These are phyloP conservation scores for Cercospora janseana DNA, from an alignment of 2,329 filamentous ascomycete genomes.

Conservation along the genomic window DNA sequence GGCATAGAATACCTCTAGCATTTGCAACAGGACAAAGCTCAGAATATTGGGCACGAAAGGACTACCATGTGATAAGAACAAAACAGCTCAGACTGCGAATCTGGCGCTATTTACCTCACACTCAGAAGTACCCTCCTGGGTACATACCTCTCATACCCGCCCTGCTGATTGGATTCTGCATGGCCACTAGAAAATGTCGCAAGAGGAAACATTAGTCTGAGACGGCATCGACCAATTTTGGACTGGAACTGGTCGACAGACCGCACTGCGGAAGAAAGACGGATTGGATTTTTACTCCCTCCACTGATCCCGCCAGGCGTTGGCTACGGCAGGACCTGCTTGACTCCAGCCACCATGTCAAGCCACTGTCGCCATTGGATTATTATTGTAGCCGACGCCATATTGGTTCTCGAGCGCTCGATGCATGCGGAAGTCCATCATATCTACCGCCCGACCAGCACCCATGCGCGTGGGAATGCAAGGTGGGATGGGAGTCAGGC, in stretches of 20 bases:
- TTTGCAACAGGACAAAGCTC: neutral
- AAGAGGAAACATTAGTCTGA: neutral
- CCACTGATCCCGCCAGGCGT: slow-evolving; percentile 1
- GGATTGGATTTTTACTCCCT: neutral
- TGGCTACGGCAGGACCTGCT: neutral
- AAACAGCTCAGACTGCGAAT: no score
- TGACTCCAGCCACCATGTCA: slow-evolving; percentile 11
- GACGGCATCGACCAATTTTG: neutral
- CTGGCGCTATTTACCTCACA: no score
- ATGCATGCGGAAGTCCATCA: slow-evolving; percentile 10
- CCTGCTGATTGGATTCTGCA: slow-evolving; percentile 9
- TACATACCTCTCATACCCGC: slow-evolving; percentile 10
- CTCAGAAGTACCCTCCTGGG: slow-evolving; percentile 9
- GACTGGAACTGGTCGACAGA: no score
- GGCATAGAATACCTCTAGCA: slow-evolving; percentile 10
- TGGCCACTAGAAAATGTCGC: slow-evolving; percentile 3
- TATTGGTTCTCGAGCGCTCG: neutral
- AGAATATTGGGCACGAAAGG: no score
- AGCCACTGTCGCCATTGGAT: neutral
- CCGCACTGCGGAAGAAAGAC: no score
- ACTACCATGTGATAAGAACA: no score
- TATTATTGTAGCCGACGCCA: neutral
- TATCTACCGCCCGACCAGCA: neutral
- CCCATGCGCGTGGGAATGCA: neutral
- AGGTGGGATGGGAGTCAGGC: neutral